Base-by-base conservation (phyloP, 495 filamentous ascomycete genomes). In the Cetradonia linearis region DNA sequence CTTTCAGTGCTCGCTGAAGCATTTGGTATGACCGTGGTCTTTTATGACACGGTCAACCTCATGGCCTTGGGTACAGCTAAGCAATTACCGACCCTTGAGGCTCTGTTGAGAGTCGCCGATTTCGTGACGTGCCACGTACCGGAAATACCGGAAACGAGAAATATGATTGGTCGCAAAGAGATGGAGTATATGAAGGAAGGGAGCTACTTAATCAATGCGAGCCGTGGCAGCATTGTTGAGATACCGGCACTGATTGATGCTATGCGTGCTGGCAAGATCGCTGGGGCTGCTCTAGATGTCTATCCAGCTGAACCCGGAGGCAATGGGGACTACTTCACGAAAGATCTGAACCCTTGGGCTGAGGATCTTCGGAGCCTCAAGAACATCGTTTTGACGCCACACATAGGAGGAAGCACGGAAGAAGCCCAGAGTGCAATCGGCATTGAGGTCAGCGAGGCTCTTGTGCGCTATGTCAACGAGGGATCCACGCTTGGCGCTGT, bases 341-440 rank as follows among this genome's bases (percentile, higher is more conserved):
- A 81, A 67, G 72, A 80, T n/a, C 78, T 99, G 65, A 95, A 95
- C 70, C 62, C 71, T 20, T 97, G 90, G 90, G 86, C 80, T n/a
- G 79, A 88, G 56, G 91, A 95, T 61, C 83, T 99, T 49, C 83
- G 88, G 30, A 78, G 79, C 40, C 78, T 97, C 53, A 91, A 86
- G 71, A 99, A 99, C 73, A 73, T 99, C 64, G 95, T 99, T 62
- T 77, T 99, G 34, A 92, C 91, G 3, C 93, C 93, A 25, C 93
- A 99, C 69, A 96, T 99, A 68, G 93, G 93, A 58, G 93, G 93
- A 36, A 94, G 88, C 73, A 99, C 94, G 4, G 94, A 99, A 72
- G 91, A 99, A 76, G 94, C 94, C 7, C 94, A 99, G 74, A 83
- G 88, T 56, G 92, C 94, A 10, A 99, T 97, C 70, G 94, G 94